phyloP scores from a whole-genome alignment of 208 protist species.

The Crithidia fasciculata region DNA sequence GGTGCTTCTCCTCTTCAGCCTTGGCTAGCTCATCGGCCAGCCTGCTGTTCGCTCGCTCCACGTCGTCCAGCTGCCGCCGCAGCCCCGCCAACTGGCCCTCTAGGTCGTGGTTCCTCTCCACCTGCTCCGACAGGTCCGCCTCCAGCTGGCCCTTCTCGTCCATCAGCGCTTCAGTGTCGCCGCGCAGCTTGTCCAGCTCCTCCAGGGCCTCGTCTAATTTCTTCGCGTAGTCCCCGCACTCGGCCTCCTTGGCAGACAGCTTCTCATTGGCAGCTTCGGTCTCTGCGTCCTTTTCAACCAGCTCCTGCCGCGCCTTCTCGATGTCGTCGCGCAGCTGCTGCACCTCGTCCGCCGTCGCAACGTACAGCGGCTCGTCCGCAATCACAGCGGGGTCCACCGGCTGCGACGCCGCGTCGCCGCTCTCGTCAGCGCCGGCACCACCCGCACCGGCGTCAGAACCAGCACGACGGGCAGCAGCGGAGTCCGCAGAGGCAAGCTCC shows the following conservation, averaged over 20 bases:
- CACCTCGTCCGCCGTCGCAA: constrained; percentile 23
- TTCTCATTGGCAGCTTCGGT: background rate
- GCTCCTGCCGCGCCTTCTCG: background rate
- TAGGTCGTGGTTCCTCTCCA: background rate
- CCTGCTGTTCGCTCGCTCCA: background rate
- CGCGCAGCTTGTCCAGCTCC: constrained; percentile 8
- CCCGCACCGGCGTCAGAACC: background rate
- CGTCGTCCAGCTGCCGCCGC: constrained; percentile 1
- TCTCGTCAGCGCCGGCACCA: background rate
- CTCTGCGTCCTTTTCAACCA: background rate
- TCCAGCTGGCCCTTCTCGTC: constrained; percentile 7
- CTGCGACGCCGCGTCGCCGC: constrained; percentile 11
- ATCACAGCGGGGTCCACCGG: constrained; percentile 22
- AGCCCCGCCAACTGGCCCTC: background rate
- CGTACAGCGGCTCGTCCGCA: constrained; percentile 28
- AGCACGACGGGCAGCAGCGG: background rate
- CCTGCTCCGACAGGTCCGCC: constrained; percentile 10
- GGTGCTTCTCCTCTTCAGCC: constrained; percentile 36
- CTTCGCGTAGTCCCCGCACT: background rate
- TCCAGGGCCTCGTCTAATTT: background rate
- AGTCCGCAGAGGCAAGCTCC: constrained; percentile 14
- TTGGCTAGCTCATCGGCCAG: background rate
- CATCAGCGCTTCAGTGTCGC: background rate
- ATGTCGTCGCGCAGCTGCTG: constrained; percentile 9
- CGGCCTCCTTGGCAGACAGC: background rate